Conservation (phyloP, 2,329 filamentous ascomycete species). For the Parafenestella ontariensis region DNA sequence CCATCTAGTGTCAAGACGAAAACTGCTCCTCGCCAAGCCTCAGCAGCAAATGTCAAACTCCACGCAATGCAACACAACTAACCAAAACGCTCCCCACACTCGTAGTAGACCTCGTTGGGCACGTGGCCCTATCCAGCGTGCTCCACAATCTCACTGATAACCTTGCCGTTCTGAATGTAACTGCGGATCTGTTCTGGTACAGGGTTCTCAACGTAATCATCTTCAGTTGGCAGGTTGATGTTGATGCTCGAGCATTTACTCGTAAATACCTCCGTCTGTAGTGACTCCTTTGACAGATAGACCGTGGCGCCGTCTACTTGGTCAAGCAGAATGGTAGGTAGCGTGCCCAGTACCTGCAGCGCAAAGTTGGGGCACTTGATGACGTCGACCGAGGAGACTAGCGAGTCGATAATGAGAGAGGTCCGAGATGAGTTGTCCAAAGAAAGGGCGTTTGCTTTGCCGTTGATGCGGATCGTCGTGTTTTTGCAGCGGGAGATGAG, state of each 20-base stretch:
- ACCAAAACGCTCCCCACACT: not conserved
- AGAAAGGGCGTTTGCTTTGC: slow-evolving; percentile 96
- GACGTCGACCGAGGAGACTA: slow-evolving; percentile 90
- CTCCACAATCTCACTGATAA: slow-evolving; percentile 94
- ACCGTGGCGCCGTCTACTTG: slow-evolving; percentile 90
- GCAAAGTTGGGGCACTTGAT: slow-evolving; percentile 96
- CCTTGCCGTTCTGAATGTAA: slow-evolving; percentile 75
- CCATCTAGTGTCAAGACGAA: not conserved
- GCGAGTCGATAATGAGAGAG: slow-evolving; percentile 85
- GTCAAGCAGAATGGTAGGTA: slow-evolving; percentile 89
- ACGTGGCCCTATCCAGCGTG: slow-evolving; percentile 74
- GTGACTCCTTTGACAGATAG: slow-evolving; percentile 83
- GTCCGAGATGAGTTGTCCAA: slow-evolving; percentile 88
- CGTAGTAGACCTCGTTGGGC: not conserved
- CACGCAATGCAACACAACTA: slow-evolving; percentile 25
- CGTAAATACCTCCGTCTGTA: slow-evolving; percentile 81
- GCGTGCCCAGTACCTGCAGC: slow-evolving; percentile 83
- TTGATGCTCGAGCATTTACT: slow-evolving; percentile 90
- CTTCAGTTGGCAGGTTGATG: slow-evolving; percentile 76
- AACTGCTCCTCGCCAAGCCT: not conserved
- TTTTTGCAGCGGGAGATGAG: slow-evolving; percentile 93
- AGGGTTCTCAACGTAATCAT: slow-evolving; percentile 86
- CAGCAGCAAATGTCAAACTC: slow-evolving; percentile 14
- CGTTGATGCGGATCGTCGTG: slow-evolving; percentile 84
- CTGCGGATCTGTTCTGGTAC: slow-evolving; percentile 90